Conservation (phyloP, 1,139 yeast genomes). For the Yamadazyma buinensis region DNA sequence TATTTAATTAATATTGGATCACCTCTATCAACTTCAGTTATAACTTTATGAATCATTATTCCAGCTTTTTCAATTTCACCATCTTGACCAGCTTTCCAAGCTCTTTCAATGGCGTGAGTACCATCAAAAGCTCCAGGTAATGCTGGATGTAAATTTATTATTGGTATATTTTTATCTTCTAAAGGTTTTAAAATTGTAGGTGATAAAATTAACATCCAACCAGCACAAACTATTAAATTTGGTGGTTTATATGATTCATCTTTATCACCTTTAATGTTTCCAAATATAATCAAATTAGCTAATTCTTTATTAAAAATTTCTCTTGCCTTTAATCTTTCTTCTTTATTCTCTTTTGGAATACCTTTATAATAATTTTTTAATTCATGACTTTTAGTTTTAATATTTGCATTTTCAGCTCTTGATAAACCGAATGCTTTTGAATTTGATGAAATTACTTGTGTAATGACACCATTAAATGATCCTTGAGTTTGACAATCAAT, state of each 20-base stretch:
- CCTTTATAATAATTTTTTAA: conserved; percentile 73
- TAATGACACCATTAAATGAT: conserved; percentile 50
- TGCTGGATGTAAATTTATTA: conserved; percentile 94
- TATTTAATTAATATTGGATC: conserved; percentile 82
- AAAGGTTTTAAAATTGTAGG: conserved; percentile 69
- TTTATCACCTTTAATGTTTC: conserved; percentile 30
- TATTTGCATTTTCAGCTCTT: conserved; percentile 66
- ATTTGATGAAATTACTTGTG: conserved; percentile 80
- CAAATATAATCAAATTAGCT: conserved; percentile 60
- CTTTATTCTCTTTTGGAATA: conserved; percentile 60
- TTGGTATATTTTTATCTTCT: conserved; percentile 58
- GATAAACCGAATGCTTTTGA: conserved; percentile 77
- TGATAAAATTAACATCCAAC: conserved; percentile 94
- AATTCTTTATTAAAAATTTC: conserved; percentile 72
- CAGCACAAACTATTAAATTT: conserved; percentile 91
- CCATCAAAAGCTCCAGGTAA: conserved; percentile 97
- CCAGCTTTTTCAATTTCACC: conserved; percentile 82
- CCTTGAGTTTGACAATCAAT: conserved; percentile 63
- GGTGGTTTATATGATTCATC: conserved; percentile 48
- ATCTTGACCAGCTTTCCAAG: conserved; percentile 90
- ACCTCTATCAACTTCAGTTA: conserved; percentile 92
- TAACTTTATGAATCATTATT: conserved; percentile 93
- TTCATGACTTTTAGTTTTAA: conserved; percentile 68
- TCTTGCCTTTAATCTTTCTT: conserved; percentile 57
- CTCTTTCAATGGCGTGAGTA: conserved; percentile 92